These are phyloP conservation scores for Rickenella mellea DNA, from an alignment of 768 basidiomycete species.

Conservation along the genomic window DNA sequence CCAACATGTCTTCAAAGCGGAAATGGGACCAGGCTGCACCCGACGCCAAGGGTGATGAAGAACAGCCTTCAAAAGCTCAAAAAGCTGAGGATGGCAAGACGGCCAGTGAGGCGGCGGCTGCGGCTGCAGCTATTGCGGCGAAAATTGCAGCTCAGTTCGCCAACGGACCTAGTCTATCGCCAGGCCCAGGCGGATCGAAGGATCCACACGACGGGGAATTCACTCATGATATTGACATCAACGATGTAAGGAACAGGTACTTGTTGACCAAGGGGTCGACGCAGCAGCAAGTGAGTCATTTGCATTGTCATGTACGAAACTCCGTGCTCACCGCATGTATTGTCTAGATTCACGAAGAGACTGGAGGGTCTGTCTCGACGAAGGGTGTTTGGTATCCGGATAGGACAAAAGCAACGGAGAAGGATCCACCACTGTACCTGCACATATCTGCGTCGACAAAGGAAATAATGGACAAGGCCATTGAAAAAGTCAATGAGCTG, in stretches of 20 bases:
- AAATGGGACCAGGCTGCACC: conserved; percentile 67
- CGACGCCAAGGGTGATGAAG: conserved; percentile 40
- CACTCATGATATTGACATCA: conserved; percentile 90
- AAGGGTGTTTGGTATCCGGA: conserved; percentile 97
- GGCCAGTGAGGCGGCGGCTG: conserved; percentile 64
- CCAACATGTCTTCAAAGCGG: conserved; percentile 58
- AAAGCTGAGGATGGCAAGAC: conserved; percentile 46
- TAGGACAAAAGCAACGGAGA: conserved; percentile 80
- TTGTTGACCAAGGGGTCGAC: conserved; percentile 89
- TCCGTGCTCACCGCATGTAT: conserved; percentile 2
- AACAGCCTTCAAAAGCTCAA: conserved; percentile 30
- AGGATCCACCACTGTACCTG: conserved; percentile 88
- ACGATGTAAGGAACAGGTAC: conserved; percentile 91
- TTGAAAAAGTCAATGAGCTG: conserved; percentile 66
- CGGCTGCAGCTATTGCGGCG: conserved; percentile 82
- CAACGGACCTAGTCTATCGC: conserved; percentile 31
- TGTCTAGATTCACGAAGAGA: conserved; percentile 78
- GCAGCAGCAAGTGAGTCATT: conserved; percentile 70
- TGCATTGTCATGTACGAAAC: background rate
- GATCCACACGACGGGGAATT: conserved; percentile 76
- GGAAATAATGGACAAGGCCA: conserved; percentile 56
- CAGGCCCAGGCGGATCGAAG: conserved; percentile 30
- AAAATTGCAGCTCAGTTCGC: conserved; percentile 88
- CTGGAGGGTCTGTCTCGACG: conserved; percentile 86
- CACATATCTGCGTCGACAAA: conserved; percentile 76